Conservation (phyloP, 768 basidiomycete species). For the Phanerochaete carnosa region DNA sequence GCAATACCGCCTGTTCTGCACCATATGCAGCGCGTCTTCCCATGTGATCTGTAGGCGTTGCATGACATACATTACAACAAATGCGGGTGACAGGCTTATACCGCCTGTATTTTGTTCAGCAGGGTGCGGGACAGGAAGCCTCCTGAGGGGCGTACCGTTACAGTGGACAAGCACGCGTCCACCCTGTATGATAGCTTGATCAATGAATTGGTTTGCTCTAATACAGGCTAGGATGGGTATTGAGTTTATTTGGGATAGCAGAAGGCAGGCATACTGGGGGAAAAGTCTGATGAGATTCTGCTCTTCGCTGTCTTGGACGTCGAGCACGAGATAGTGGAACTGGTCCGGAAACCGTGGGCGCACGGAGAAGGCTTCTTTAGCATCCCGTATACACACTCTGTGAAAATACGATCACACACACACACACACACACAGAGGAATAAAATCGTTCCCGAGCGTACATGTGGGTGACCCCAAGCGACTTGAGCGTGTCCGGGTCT, state of each 20-base stretch:
- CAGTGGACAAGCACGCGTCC: conserved; percentile 87
- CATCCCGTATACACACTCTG: conserved; percentile 87
- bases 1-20: conserved; percentile 90
- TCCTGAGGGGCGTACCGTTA: conserved; percentile 53
- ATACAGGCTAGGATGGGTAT: neutral
- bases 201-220: conserved; percentile 78
- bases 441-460: no score
- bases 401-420: neutral
- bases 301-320: conserved; percentile 91
- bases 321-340: conserved; percentile 75
- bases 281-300: conserved; percentile 92
- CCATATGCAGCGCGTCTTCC: conserved; percentile 86
- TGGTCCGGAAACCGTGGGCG: conserved; percentile 78
- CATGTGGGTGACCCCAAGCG: conserved; percentile 82
- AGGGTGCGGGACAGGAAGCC: neutral
- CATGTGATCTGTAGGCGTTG: conserved; percentile 75
- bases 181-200: conserved; percentile 57
- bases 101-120: conserved; percentile 50
- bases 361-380: conserved; percentile 88
- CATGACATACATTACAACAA: conserved; percentile 95
- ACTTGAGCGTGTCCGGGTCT: conserved; percentile 62
- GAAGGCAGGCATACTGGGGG: conserved; percentile 55
- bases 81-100: conserved; percentile 83
- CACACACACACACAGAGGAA: no score
- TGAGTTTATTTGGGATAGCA: neutral